Conservation (phyloP, 352 stramenopile species). For the Phytophthora brassicae region DNA sequence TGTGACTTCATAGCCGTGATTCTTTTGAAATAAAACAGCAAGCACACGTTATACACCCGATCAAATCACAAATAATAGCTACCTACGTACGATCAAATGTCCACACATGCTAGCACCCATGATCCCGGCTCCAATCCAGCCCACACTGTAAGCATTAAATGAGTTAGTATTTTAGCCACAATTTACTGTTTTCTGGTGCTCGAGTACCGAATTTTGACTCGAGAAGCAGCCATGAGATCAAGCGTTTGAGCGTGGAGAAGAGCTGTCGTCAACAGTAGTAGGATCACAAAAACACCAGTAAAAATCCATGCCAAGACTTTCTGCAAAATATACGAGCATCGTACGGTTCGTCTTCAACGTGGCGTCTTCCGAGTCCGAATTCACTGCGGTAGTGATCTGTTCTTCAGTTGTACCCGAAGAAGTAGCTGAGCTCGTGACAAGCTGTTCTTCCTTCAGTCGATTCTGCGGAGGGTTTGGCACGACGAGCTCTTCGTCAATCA, state of each 20-base stretch:
- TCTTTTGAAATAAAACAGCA: constrained; percentile 32
- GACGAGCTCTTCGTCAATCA: constrained; percentile 82
- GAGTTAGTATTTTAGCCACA: not conserved
- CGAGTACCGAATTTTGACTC: constrained; percentile 59
- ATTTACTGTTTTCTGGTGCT: not conserved
- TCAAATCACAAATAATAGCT: not conserved
- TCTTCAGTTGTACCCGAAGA: constrained; percentile 32
- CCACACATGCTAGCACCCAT: constrained; percentile 90
- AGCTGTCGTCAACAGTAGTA: constrained; percentile 24
- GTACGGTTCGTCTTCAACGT: constrained; percentile 53
- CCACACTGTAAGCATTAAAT: constrained; percentile 44
- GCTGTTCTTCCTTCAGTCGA: constrained; percentile 54
- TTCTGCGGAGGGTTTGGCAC: constrained; percentile 44
- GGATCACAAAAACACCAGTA: constrained; percentile 12
- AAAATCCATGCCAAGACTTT: not conserved
- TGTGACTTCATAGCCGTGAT: constrained; percentile 82
- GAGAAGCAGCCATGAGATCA: constrained; percentile 55
- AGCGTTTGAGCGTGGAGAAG: constrained; percentile 63
- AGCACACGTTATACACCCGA: not conserved
- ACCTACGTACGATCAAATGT: constrained; percentile 73
- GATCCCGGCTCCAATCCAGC: constrained; percentile 87
- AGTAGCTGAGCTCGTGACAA: constrained; percentile 4
- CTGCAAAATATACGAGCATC: constrained; percentile 7
- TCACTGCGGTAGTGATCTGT: constrained; percentile 26
- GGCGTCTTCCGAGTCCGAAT: constrained; percentile 55